phyloP scores from a whole-genome alignment of 495 filamentous ascomycete species.

The Podospora tetraspora region DNA sequence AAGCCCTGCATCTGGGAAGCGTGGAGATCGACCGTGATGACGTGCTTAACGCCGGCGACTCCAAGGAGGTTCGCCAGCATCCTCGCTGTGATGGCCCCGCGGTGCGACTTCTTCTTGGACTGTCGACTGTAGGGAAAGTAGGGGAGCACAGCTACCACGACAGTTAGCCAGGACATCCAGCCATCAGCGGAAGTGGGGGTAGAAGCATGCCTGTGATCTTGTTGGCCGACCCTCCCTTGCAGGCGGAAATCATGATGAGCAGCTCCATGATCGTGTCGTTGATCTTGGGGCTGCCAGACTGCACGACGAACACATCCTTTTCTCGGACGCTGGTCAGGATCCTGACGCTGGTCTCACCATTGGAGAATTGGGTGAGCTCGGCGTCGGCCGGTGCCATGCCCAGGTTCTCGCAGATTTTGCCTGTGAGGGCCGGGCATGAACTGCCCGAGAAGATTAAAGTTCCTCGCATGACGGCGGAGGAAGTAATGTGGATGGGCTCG shows the following conservation, averaged over 20 bases:
- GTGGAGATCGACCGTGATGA: constrained; percentile 95
- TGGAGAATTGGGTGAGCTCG: constrained; percentile 57
- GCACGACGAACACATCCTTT: constrained; percentile 97
- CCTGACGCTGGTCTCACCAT: constrained; percentile 92
- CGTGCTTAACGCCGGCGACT: constrained; percentile 92
- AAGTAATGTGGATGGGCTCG: neutral
- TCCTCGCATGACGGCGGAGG: constrained; percentile 44
- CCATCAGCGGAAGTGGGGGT: neutral
- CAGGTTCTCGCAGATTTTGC: constrained; percentile 55
- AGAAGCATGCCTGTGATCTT: constrained; percentile 81
- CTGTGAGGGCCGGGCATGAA: constrained; percentile 51
- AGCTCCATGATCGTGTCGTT: constrained; percentile 99
- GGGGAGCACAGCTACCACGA: constrained; percentile 78
- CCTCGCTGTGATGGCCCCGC: constrained; percentile 91
- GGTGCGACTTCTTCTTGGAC: constrained; percentile 97
- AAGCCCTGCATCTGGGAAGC: constrained; percentile 98
- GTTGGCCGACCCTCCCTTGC: constrained; percentile 94
- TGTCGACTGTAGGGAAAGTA: constrained; percentile 99
- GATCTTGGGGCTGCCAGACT: constrained; percentile 93
- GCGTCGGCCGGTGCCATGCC: constrained; percentile 53
- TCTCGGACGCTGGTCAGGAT: constrained; percentile 91
- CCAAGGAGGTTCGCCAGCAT: constrained; percentile 94
- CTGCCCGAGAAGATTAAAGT: constrained; percentile 54
- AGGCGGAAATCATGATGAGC: constrained; percentile 96
- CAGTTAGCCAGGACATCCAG: constrained; percentile 15